These are phyloP conservation scores for Globisporangium spinosum DNA, from an alignment of 352 stramenopile genomes.

Conservation along the genomic window DNA sequence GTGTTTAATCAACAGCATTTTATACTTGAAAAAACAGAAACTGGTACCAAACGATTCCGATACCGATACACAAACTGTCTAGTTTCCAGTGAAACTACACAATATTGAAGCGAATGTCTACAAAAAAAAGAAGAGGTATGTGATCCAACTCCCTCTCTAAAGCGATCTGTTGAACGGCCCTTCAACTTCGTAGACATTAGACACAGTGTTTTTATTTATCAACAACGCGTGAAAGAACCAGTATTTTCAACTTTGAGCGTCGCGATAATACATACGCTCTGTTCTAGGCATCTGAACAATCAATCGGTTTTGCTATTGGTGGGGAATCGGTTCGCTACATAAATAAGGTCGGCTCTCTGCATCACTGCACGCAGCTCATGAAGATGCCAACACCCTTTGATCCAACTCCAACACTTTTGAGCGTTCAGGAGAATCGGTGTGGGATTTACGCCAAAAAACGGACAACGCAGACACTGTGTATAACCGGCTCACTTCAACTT, in stretches of 20 bases:
- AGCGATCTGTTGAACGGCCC: neutral
- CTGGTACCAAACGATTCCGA: too few species aligned
- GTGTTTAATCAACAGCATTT: too few species aligned
- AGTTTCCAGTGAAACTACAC: too few species aligned
- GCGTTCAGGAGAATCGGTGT: neutral
- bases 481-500: neutral
- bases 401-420: neutral
- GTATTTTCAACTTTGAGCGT: too few species aligned
- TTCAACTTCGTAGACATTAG: neutral
- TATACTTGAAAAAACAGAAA: too few species aligned
- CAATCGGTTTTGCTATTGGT: too few species aligned
- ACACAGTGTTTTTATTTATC: neutral
- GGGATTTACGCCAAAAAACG: neutral
- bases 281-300: too few species aligned
- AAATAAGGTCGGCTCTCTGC: neutral
- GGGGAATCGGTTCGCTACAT: neutral
- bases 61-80: too few species aligned
- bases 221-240: too few species aligned
- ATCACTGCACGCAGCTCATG: neutral
- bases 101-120: too few species aligned
- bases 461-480: neutral
- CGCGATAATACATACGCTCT: too few species aligned
- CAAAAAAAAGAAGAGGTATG: neutral
- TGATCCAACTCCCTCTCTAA: neutral
- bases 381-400: neutral